Percentiles rank a stretch among this genome's conserved stretches.
phyloP scores from a whole-genome alignment of 2,329 filamentous ascomycete species.

The Coniochaeta sp. region DNA sequence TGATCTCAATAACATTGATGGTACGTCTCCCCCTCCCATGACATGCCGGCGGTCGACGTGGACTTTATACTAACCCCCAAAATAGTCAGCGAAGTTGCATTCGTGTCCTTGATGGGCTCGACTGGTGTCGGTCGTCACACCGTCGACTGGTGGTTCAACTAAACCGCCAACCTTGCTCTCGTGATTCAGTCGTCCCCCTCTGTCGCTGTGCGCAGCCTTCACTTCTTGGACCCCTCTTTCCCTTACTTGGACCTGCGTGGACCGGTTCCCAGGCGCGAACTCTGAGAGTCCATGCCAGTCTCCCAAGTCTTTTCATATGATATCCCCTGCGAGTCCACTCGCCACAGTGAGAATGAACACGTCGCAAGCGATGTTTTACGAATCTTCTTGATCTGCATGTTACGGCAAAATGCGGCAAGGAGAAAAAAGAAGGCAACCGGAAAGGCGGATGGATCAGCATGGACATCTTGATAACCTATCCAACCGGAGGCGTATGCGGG shows the following conservation, averaged over 20 bases:
- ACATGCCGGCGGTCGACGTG: neutral
- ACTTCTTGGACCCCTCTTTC: constrained; percentile 3
- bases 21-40: constrained; percentile 27
- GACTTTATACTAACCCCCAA: neutral
- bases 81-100: constrained; percentile 34
- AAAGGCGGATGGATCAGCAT: neutral
- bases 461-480: neutral
- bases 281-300: constrained; percentile 2
- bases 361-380: constrained; percentile 6
- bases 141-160: constrained; percentile 39
- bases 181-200: neutral
- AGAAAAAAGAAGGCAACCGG: neutral
- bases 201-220: neutral
- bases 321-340: neutral
- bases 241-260: constrained; percentile 7
- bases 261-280: constrained; percentile 7
- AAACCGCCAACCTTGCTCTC: neutral
- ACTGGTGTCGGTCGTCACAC: constrained; percentile 34
- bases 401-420: constrained; percentile 2
- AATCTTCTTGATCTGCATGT: constrained; percentile 3
- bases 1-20: constrained; percentile 45
- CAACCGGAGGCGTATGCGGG: neutral
- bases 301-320: neutral
- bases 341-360: constrained; percentile 1
- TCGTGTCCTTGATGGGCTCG: constrained; percentile 41